A percentile compares a stretch with the other conserved stretches of the same genome.
Evolutionary conservation across 805 yeast genomes (phyloP).

Genomic region (Ogataea populi-albae): DNA sequence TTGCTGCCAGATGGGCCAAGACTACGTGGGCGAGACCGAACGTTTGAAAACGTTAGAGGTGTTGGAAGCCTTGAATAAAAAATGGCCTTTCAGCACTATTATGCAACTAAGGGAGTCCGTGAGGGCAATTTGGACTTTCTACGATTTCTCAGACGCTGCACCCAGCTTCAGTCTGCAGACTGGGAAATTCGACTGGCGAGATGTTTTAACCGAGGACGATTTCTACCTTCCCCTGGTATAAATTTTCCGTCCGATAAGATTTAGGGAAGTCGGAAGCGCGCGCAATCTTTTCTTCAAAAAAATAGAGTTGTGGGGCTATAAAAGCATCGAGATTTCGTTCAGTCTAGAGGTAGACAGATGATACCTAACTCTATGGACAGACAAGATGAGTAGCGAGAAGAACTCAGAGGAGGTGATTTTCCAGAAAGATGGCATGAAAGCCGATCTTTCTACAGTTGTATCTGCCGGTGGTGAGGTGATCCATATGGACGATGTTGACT

Average conservation of each 20-base stretch:
- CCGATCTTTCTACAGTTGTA: not conserved
- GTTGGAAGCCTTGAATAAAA: slow-evolving; percentile 19
- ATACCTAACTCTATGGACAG: too few species aligned
- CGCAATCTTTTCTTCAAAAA: not conserved
- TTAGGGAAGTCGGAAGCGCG: too few species aligned
- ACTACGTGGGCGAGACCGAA: slow-evolving; percentile 15
- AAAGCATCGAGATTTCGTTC: too few species aligned
- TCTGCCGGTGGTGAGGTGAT: not conserved
- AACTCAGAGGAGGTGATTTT: too few species aligned
- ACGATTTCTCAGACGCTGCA: slow-evolving; percentile 20
- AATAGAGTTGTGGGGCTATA: not conserved
- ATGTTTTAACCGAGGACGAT: slow-evolving; percentile 21
- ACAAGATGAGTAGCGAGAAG: too few species aligned
- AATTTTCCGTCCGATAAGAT: too few species aligned
- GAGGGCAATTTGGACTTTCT: slow-evolving; percentile 30
- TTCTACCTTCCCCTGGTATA: slow-evolving; percentile 26
- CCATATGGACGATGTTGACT: not conserved
- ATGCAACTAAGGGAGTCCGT: slow-evolving; percentile 22
- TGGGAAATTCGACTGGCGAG: slow-evolving; percentile 27
- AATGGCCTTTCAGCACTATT: slow-evolving; percentile 29
- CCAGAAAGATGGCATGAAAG: not conserved
- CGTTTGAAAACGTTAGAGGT: slow-evolving; percentile 20
- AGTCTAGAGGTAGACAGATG: too few species aligned
- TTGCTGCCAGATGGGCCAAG: too few species aligned
- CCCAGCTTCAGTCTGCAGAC: too few species aligned